Evolutionary conservation across 306 rosid genomes (phyloP).

Genomic region (Cicer arietinum): DNA sequence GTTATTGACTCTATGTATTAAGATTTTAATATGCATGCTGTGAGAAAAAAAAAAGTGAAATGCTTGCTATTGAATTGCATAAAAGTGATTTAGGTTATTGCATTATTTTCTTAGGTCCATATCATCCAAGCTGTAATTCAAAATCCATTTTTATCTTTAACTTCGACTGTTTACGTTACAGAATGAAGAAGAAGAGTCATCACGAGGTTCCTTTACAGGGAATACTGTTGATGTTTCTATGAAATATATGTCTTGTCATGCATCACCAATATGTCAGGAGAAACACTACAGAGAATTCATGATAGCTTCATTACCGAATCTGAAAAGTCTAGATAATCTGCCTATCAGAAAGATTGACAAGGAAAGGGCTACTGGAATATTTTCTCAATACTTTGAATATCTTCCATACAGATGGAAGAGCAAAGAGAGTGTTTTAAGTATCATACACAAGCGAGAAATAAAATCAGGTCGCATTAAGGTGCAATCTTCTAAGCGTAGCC

Average conservation of each 20-base stretch:
- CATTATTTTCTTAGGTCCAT: slow-evolving; percentile 33
- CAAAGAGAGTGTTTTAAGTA: slow-evolving; percentile 67
- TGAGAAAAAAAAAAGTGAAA: slow-evolving; percentile 17
- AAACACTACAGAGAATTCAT: slow-evolving; percentile 82
- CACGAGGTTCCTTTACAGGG: slow-evolving; percentile 43
- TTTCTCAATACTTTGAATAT: slow-evolving; percentile 66
- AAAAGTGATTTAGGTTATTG: slow-evolving; percentile 28
- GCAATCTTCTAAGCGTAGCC: slow-evolving; percentile 45
- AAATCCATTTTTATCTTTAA: slow-evolving; percentile 35
- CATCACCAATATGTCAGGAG: slow-evolving; percentile 83
- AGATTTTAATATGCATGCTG: slow-evolving; percentile 22
- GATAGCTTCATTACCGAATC: slow-evolving; percentile 70
- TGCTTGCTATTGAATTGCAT: slow-evolving; percentile 34
- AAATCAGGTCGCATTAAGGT: slow-evolving; percentile 56
- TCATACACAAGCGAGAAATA: slow-evolving; percentile 73
- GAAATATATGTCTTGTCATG: slow-evolving; percentile 66
- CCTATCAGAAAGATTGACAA: slow-evolving; percentile 63
- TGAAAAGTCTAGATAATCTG: slow-evolving; percentile 69
- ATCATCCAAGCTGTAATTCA: slow-evolving; percentile 16
- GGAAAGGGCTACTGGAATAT: slow-evolving; percentile 64
- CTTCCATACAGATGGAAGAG: slow-evolving; percentile 71
- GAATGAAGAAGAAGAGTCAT: slow-evolving; percentile 58
- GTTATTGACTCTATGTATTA: slow-evolving; percentile 31
- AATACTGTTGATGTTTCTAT: slow-evolving; percentile 56
- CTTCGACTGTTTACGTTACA: slow-evolving; percentile 47